Base-by-base conservation (phyloP, 352 stramenopile genomes). In the Phytophthora sp. region DNA sequence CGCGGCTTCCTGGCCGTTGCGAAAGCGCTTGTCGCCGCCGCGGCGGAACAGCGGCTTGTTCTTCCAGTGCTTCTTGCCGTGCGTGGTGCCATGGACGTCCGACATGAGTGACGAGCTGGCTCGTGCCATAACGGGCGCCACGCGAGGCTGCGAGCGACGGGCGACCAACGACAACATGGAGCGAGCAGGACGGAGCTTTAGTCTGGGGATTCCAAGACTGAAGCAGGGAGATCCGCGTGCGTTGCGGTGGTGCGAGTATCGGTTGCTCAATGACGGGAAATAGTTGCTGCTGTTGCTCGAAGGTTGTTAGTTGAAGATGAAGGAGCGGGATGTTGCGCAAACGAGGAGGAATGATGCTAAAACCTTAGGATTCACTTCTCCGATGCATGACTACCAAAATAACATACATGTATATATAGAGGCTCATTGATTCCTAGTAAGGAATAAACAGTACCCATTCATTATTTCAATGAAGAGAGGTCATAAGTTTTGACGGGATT, bases 1-100 rank as follows among this genome's bases (percentile, higher is more conserved):
- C 47, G 94, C 93, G 31, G 97, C 97, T 69, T 99, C 96, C 44
- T 96, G 83, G 18, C 97, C 97, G 31, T 97, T 98, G 68, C 97
- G 97, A 83, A 99, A 98, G 38, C 88, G 84, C 60, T 98, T 97
- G 79, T 98, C 96, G 52, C 96, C 95, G 54, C 98, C 93, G 62
- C 95, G 94, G 45, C 95, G 91, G 79, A 99, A 99, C 7, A 99
- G 86, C 31, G 96, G 96, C 73, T 98, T 98, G 84, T 98, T 98
- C 66, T 96, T 93, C 95, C 95, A 99, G 57, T 93, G 83, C 71
- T 95, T 95, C 71, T 93, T 92, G 74, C 87, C 87, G 74, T 95
- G 87, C 6, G 80, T 93, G 36, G 87, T 95, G 58, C 87, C 87
- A 71, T 95, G 87, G 11, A 95, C 87, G 68, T 95, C 87, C 74